Percentiles rank a stretch among this genome's conserved stretches.
Evolutionary conservation across 495 filamentous ascomycete genomes (phyloP).

Genomic region (Neurospora sp.): DNA sequence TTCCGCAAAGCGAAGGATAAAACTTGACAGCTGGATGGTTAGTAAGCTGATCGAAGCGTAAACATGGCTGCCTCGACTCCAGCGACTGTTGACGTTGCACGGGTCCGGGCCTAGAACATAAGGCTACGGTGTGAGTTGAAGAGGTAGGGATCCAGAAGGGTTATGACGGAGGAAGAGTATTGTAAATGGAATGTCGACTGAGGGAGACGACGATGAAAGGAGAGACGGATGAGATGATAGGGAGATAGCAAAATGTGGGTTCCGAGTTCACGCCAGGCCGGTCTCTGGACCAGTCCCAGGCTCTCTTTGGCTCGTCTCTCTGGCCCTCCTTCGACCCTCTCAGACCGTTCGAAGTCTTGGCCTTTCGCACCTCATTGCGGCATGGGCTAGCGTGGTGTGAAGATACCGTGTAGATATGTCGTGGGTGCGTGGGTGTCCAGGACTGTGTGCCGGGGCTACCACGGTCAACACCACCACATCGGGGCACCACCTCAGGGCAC

Average conservation of each 20-base stretch:
- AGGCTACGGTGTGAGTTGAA: neutral
- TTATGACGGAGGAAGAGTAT: neutral
- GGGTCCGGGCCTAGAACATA: neutral
- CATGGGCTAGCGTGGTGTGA: neutral
- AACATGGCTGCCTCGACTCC: neutral
- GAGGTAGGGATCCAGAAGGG: neutral
- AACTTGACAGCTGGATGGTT: neutral
- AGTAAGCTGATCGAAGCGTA: neutral
- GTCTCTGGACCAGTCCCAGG: neutral
- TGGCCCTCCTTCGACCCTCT: neutral
- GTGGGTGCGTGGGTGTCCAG: neutral
- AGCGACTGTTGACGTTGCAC: neutral
- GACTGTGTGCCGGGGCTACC: neutral
- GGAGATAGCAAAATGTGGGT: neutral
- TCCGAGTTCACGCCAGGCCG: neutral
- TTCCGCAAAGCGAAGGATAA: conserved; percentile 9
- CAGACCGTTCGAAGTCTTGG: neutral
- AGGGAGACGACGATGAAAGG: neutral
- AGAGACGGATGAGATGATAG: neutral
- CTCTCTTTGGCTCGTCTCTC: neutral
- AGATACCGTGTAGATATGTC: neutral
- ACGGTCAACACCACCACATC: neutral
- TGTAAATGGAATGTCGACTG: neutral
- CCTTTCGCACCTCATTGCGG: neutral
- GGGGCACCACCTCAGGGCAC: neutral